Evolutionary conservation across 768 basidiomycete species (phyloP), one percentile per base, ranked within the genome.

Genomic region (Amanita rimosa): DNA sequence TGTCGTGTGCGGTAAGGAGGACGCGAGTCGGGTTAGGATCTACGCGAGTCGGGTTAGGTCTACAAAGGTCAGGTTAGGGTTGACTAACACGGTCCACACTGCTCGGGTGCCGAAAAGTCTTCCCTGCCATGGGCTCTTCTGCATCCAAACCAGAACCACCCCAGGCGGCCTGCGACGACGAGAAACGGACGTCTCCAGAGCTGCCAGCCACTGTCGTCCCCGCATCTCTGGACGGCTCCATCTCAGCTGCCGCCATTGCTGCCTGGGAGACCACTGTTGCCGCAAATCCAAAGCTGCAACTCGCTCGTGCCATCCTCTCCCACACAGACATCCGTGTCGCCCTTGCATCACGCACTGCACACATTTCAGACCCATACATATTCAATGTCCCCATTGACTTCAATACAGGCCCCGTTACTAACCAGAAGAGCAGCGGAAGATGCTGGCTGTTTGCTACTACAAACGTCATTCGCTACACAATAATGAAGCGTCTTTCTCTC

Each of bases 391-490:
- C 79, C 53, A 59, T 96, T 17, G 83, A 83, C 48, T 84, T 85
- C 67, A 85, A 87, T 71, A 81, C 90, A 1, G 78, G 74, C 1
- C 91, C 91, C 8, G 69, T 93, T 54, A 93, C 90, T 10, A 78
- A 85, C 64, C 92, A 95, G 76, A 85, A 81, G 67, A 80, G 74
- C 60, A 87, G 83, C 50, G 94, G 94, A 0, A 72, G 94, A 41
- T 98, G 94, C 69, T 98, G 95, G 94, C 72, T 96, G 6, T 97
- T 97, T 62, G 88, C 93, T 2, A 87, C 89, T 6, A 93, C 90
- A 53, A 90, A 91, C 63, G 76, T 91, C 21, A 70, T 92, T 51
- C 74, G 93, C 3, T 86, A 88, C 65, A 76, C 81, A 45, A 72
- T 93, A 54, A 87, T 90, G 79, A 85, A 85, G 73, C 80, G 80